Percentiles rank a stretch among this genome's conserved stretches.
Conservation (phyloP, 2,329 filamentous ascomycete genomes). For the Emericellopsis cladophorae region DNA sequence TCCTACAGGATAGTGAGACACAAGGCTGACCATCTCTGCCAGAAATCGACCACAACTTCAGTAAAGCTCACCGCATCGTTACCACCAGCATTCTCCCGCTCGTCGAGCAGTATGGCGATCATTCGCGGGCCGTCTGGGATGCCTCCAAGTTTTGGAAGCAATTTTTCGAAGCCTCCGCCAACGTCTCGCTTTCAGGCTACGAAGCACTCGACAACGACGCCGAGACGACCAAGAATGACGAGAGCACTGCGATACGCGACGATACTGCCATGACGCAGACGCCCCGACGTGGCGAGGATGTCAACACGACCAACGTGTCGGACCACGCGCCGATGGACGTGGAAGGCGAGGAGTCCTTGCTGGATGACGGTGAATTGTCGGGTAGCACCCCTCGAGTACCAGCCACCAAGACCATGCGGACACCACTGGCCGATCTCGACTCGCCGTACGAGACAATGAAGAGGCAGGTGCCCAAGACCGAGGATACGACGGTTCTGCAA, state of each 20-base stretch:
- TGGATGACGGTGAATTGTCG: constrained; percentile 50
- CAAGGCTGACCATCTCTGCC: constrained; percentile 1
- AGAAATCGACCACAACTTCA: constrained; percentile 99
- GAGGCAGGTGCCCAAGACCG: constrained; percentile 46
- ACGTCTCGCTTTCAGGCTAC: constrained; percentile 90
- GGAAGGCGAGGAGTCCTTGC: constrained; percentile 53
- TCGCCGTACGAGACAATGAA: constrained; percentile 68
- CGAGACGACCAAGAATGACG: constrained; percentile 42
- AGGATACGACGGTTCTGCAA: constrained; percentile 19
- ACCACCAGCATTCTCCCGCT: constrained; percentile 86
- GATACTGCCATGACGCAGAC: constrained; percentile 39
- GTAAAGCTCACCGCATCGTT: constrained; percentile 89
- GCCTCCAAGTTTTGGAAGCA: constrained; percentile 99
- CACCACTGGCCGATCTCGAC: constrained; percentile 51
- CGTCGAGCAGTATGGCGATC: constrained; percentile 88
- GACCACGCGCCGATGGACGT: constrained; percentile 23
- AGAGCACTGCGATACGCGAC: constrained; percentile 43
- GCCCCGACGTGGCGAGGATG: constrained; percentile 24
- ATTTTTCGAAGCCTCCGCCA: constrained; percentile 97
- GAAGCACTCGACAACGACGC: constrained; percentile 67
- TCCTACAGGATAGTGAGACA: constrained; percentile 1
- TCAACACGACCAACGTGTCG: constrained; percentile 17
- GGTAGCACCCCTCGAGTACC: constrained; percentile 57
- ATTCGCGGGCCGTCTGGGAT: constrained; percentile 92
- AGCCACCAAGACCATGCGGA: constrained; percentile 32